A percentile compares a stretch with the other conserved stretches of the same genome.
phyloP scores from a whole-genome alignment of 164 flowering plant species.

The Buxus sempervirens region DNA sequence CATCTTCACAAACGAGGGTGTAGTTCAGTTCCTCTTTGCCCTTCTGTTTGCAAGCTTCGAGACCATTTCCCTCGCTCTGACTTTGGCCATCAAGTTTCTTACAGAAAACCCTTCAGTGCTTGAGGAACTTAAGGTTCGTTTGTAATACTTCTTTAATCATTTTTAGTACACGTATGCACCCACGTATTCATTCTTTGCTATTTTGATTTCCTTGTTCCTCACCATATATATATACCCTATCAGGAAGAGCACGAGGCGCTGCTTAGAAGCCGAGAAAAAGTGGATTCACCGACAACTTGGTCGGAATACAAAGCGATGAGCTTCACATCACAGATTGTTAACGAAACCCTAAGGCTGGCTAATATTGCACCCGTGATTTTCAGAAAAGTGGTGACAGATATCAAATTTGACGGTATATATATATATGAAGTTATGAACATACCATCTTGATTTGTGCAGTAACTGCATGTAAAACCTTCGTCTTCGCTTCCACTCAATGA shows the following conservation, averaged over 20 bases:
- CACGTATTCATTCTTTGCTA: not conserved
- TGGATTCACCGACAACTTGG: not conserved
- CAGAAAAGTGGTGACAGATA: too few relatives aligned
- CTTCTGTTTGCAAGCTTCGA: not conserved
- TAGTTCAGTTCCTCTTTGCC: not conserved
- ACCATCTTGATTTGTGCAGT: too few relatives aligned
- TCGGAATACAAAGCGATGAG: not conserved
- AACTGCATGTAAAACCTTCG: too few relatives aligned
- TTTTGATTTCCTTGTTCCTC: too few relatives aligned
- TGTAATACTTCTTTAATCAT: not conserved
- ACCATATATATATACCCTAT: too few relatives aligned
- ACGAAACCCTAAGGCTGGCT: not conserved
- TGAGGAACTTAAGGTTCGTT: not conserved
- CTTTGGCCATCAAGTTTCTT: not conserved
- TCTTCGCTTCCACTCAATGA: too few relatives aligned
- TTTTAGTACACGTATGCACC: too few relatives aligned
- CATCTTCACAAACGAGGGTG: not conserved
- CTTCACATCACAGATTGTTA: not conserved
- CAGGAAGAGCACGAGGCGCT: not conserved
- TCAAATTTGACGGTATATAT: too few relatives aligned
- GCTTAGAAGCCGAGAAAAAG: not conserved
- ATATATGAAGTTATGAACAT: too few relatives aligned
- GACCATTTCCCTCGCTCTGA: not conserved
- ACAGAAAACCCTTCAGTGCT: not conserved
- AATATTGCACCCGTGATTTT: not conserved